Base-by-base conservation (phyloP, 345 rosid genomes). In the Erodium maritimum region DNA sequence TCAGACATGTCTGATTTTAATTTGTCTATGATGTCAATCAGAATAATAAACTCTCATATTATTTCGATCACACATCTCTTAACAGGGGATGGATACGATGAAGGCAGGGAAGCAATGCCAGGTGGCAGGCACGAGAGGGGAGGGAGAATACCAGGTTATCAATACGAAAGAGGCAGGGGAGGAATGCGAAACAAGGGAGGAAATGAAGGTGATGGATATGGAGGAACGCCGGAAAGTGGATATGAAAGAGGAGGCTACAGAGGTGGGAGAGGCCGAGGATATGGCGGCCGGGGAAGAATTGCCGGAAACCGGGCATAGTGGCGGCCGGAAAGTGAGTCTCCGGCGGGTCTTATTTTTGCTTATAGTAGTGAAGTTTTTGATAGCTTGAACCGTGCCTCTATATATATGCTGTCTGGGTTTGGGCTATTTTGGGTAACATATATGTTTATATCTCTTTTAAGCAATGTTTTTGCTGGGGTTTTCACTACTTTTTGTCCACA, bases 211-310 rank as follows among this genome's bases (percentile, higher is more conserved):
- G n/a, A n/a, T n/a, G 34, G 34, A 29, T 3, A 14, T 2, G 48
- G 48, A 0, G 46, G 13, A 37, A 11, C 10, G 46, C 10, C 34
- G 74, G 82, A 74, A 5, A 5, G 57, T 34, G 78, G 71, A 18
- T 77, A 73, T 64, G 77, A 69, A 52, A 63, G 46, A 37, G 46
- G 74, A 63, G 72, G 81, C 3, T 3, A 25, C 37, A 66, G 78
- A 61, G 73, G 77, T 23, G 75, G 80, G 50, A 75, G 77, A 0
- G 77, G 78, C 37, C 66, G 82, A 61, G 79, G 75, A 23, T 75
- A 69, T 56, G 64, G 71, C 21, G 67, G 72, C n/a, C 76, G 82
- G 9, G 69, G 76, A 2, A 82, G 82, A 59, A 3, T 3, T 29
- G 34, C 5, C 34, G 74, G 96, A 25, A 69, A 75, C 72, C 75